Conservation (phyloP, 2,329 filamentous ascomycete genomes). For the Metarhizium brunneum region DNA sequence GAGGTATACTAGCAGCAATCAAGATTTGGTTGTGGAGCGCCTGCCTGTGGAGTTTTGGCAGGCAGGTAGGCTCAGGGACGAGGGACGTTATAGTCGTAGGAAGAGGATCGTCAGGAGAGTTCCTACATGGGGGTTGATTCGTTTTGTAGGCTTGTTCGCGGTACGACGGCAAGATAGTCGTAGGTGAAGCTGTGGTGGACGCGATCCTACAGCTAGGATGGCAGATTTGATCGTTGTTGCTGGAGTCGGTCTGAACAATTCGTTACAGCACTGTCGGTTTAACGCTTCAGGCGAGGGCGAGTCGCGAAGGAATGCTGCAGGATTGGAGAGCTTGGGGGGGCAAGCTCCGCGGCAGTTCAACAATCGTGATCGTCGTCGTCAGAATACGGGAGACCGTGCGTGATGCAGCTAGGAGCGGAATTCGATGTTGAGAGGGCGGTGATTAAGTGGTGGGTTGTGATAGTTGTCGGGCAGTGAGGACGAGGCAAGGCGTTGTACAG, state of each 20-base stretch:
- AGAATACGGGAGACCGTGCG: not conserved
- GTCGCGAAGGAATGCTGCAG: constrained; percentile 12
- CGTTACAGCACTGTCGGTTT: not conserved
- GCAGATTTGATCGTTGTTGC: not conserved
- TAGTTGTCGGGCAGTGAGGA: constrained; percentile 19
- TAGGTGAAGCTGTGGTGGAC: not conserved
- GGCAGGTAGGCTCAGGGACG: constrained; percentile 22
- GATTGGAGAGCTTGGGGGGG: constrained; percentile 13
- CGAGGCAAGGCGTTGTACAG: constrained; percentile 19
- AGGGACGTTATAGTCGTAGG: constrained; percentile 17
- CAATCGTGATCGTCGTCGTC: constrained; percentile 7
- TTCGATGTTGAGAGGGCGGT: not conserved
- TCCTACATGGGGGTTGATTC: constrained; percentile 25
- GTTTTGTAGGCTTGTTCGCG: constrained; percentile 7
- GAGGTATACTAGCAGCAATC: constrained; percentile 29
- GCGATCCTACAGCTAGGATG: not conserved
- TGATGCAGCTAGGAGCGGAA: constrained; percentile 3
- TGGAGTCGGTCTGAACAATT: not conserved
- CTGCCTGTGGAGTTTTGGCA: constrained; percentile 26
- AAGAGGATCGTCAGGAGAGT: constrained; percentile 14
- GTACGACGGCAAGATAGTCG: not conserved
- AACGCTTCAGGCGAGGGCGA: not conserved
- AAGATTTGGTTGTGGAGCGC: constrained; percentile 22
- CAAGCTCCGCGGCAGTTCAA: constrained; percentile 13
- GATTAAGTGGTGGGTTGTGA: constrained; percentile 10